phyloP scores from a whole-genome alignment of 352 stramenopile genomes.

The Saprolegnia parasitica region DNA sequence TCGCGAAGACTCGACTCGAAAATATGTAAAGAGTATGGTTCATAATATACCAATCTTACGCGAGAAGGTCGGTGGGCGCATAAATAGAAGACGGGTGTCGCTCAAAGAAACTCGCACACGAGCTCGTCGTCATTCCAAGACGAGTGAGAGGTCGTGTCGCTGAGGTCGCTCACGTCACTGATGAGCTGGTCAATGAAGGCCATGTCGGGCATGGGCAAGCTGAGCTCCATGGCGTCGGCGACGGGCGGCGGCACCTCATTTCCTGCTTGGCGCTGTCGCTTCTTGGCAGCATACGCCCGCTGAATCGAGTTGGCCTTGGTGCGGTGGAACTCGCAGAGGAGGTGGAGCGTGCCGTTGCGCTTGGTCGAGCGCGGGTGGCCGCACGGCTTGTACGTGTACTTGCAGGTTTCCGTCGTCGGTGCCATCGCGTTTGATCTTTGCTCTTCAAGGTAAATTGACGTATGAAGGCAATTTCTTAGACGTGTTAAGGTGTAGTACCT shows the following conservation, averaged over 20 bases:
- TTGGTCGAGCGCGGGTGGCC: conserved; percentile 13
- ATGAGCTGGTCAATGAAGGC: not conserved
- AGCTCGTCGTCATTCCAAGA: not conserved
- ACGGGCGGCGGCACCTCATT: not conserved
- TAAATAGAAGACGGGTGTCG: not conserved
- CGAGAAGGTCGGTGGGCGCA: not conserved
- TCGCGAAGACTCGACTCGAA: too few relatives aligned
- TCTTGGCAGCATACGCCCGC: conserved; percentile 76
- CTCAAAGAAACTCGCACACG: not conserved
- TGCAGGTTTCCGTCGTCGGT: conserved; percentile 31
- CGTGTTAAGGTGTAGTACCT: too few relatives aligned
- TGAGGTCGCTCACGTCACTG: not conserved
- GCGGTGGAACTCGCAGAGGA: conserved; percentile 22
- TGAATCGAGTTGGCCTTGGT: conserved; percentile 27
- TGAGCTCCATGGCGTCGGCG: not conserved
- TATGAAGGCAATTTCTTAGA: too few relatives aligned
- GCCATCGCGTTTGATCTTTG: not conserved
- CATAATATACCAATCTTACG: not conserved
- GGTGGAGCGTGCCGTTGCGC: conserved; percentile 20
- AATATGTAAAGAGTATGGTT: too few relatives aligned
- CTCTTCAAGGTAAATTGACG: not conserved
- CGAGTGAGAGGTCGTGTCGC: not conserved
- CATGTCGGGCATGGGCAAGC: not conserved
- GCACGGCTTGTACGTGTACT: conserved; percentile 31
- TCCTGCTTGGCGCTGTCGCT: conserved; percentile 37